phyloP scores from a whole-genome alignment of 2,329 filamentous ascomycete species.

The Cladosporium phlei region DNA sequence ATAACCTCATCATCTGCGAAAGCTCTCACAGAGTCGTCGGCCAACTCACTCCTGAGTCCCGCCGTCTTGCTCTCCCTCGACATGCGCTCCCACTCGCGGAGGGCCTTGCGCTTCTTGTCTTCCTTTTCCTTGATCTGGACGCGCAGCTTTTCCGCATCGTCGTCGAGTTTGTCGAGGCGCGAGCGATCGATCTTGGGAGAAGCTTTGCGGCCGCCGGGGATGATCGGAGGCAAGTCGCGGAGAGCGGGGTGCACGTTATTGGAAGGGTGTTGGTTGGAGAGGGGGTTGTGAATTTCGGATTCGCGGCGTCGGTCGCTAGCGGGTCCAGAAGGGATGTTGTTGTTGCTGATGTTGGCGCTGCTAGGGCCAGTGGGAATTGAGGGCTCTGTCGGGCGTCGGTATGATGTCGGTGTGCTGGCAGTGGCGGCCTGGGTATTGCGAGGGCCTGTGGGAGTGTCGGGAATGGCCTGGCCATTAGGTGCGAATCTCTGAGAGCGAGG shows the following conservation, averaged over 20 bases:
- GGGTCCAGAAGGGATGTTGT: slow-evolving; percentile 11
- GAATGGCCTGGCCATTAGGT: slow-evolving; percentile 26
- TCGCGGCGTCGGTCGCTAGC: slow-evolving; percentile 14
- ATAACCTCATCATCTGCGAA: slow-evolving; percentile 39
- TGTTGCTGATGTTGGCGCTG: background rate
- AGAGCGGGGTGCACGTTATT: slow-evolving; percentile 32
- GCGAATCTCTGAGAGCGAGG: slow-evolving; percentile 44
- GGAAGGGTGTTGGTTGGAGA: background rate
- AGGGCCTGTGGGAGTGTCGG: slow-evolving; percentile 19
- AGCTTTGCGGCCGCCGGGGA: slow-evolving; percentile 41
- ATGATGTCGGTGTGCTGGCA: slow-evolving; percentile 23
- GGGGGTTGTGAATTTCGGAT: slow-evolving; percentile 4
- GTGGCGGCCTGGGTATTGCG: slow-evolving; percentile 14
- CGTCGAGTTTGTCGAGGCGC: slow-evolving; percentile 42
- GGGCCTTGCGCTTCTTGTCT: slow-evolving; percentile 37
- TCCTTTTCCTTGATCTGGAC: slow-evolving; percentile 45
- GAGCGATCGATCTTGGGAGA: slow-evolving; percentile 41
- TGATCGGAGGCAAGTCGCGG: slow-evolving; percentile 39
- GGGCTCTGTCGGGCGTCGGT: slow-evolving; percentile 20
- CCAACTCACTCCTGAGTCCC: slow-evolving; percentile 42
- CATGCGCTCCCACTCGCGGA: slow-evolving; percentile 44
- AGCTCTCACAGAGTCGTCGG: slow-evolving; percentile 42
- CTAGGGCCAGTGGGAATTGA: slow-evolving; percentile 10
- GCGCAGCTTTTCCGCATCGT: slow-evolving; percentile 43
- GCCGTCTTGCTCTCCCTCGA: slow-evolving; percentile 42